These are phyloP conservation scores for Calonectria pseudoturangicola DNA, from an alignment of 2,329 filamentous ascomycete genomes.

Conservation along the genomic window DNA sequence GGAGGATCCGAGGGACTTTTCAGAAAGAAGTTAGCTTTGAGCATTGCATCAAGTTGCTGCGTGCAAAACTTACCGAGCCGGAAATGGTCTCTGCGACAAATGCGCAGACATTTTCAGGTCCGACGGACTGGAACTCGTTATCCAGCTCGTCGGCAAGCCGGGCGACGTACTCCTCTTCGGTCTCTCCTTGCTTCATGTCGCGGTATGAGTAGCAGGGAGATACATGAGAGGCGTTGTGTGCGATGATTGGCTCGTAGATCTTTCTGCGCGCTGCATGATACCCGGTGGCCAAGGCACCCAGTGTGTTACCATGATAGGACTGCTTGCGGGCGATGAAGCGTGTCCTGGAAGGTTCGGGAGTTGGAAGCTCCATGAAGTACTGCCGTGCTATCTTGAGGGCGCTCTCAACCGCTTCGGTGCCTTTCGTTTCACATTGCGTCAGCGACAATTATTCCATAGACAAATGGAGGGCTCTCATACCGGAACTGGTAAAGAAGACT, in stretches of 20 bases:
- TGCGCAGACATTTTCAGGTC: conserved; percentile 45
- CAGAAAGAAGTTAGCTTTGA: conserved; percentile 44
- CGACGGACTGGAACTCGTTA: conserved; percentile 43
- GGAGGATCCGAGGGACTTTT: conserved; percentile 45
- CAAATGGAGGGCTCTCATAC: conserved; percentile 45
- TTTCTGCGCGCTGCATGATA: conserved; percentile 49
- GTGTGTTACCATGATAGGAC: conserved; percentile 48
- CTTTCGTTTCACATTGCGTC: conserved; percentile 4
- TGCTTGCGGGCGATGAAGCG: conserved; percentile 46
- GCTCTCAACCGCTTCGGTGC: conserved; percentile 49
- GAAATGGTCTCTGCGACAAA: conserved; percentile 50
- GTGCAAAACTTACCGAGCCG: conserved; percentile 40
- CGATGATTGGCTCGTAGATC: conserved; percentile 53
- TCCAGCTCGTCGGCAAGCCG: conserved; percentile 45
- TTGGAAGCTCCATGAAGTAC: conserved; percentile 46
- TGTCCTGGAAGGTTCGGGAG: conserved; percentile 38
- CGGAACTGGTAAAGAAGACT: conserved; percentile 60
- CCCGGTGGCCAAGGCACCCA: conserved; percentile 37
- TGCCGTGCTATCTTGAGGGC: conserved; percentile 49
- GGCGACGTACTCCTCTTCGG: conserved; percentile 54
- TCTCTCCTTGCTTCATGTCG: conserved; percentile 55
- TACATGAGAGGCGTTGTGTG: conserved; percentile 53
- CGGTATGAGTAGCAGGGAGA: conserved; percentile 54
- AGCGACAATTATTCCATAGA: neutral
- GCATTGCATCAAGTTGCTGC: fast-evolving